Evolutionary conservation across 2,329 filamentous ascomycete species (phyloP).

Genomic region (Talaromyces rugulosus): DNA sequence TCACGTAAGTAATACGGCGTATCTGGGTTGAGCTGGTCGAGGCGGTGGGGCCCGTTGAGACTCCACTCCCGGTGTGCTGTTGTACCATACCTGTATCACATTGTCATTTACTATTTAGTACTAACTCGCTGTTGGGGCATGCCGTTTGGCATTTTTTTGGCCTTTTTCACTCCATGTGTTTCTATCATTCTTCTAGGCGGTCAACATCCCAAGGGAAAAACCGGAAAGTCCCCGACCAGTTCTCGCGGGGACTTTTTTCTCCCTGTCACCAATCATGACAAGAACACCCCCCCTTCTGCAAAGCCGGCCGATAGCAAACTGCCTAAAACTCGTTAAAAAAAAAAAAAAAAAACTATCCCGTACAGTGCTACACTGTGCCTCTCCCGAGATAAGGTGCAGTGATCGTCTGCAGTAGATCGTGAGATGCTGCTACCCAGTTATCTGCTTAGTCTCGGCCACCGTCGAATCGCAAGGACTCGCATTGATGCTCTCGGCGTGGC

Average conservation of each 20-base stretch:
- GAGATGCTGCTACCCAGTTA: neutral
- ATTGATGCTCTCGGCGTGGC: neutral
- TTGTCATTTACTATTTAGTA: too few relatives aligned
- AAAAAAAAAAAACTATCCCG: too few relatives aligned
- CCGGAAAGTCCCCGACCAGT: neutral
- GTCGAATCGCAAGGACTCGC: neutral
- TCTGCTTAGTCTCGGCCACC: neutral
- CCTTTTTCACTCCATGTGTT: neutral
- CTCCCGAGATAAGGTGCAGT: neutral
- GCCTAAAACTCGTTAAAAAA: too few relatives aligned
- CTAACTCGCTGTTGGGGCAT: neutral
- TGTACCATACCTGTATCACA: neutral
- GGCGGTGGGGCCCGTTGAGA: neutral
- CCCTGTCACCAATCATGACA: too few relatives aligned
- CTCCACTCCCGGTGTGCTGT: neutral
- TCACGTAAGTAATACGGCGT: neutral
- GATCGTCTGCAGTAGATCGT: neutral
- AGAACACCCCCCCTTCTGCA: too few relatives aligned
- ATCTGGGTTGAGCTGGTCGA: too few relatives aligned
- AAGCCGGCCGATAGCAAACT: too few relatives aligned
- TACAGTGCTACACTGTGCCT: too few relatives aligned
- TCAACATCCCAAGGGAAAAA: neutral
- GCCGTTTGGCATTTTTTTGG: neutral
- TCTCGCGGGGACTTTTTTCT: neutral
- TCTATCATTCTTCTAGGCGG: neutral